Percentiles rank a stretch among this genome's conserved stretches.
These are phyloP conservation scores for Stachybotrys echinatus DNA, from an alignment of 2,329 filamentous ascomycete species.

Conservation along the genomic window DNA sequence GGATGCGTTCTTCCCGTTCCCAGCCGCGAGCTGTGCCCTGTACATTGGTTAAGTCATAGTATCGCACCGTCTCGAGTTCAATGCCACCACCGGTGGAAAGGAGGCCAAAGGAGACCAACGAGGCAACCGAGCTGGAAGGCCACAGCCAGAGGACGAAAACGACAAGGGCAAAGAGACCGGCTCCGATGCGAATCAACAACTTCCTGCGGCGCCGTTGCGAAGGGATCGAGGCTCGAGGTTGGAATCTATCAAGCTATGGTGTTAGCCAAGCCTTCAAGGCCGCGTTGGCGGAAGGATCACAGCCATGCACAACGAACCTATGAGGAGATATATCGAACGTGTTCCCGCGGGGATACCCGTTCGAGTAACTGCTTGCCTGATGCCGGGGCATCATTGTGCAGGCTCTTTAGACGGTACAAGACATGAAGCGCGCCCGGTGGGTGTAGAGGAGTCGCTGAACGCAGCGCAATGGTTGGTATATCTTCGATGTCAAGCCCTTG, in stretches of 20 bases:
- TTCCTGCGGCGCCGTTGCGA: conserved; percentile 68
- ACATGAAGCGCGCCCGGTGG: not conserved
- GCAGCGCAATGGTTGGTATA: no score
- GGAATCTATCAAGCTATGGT: conserved; percentile 46
- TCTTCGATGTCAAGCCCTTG: no score
- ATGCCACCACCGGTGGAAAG: conserved; percentile 63
- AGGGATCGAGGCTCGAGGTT: conserved; percentile 71
- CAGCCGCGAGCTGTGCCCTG: conserved; percentile 89
- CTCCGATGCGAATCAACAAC: conserved; percentile 63
- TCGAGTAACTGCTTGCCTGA: conserved; percentile 67
- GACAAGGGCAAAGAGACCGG: conserved; percentile 52
- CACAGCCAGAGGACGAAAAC: conserved; percentile 73
- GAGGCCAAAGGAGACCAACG: conserved; percentile 63
- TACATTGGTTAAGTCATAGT: conserved; percentile 91
- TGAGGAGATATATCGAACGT: conserved; percentile 87
- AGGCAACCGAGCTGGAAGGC: conserved; percentile 58
- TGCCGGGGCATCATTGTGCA: conserved; percentile 82
- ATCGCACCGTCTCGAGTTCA: conserved; percentile 89
- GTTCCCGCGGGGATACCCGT: conserved; percentile 73
- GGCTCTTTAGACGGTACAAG: conserved; percentile 11
- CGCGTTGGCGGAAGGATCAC: not conserved
- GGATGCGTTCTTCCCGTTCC: conserved; percentile 92
- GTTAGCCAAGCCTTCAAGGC: not conserved
- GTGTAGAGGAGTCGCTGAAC: no score
- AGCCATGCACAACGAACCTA: conserved; percentile 60